Base-by-base conservation (phyloP, 805 yeast genomes). In the Metschnikowia corniflorae region DNA sequence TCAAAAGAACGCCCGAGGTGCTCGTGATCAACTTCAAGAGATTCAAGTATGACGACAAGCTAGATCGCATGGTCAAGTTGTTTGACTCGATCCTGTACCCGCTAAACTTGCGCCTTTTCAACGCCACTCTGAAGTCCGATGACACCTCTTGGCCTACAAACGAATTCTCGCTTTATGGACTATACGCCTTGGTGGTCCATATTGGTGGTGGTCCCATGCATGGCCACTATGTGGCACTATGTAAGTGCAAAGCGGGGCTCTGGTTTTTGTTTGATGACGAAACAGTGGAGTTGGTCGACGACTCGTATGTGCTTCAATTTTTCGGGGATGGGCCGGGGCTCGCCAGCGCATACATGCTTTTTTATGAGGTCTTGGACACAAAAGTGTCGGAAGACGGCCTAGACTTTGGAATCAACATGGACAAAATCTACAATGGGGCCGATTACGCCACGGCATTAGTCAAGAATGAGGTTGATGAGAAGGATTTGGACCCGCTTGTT, bases 201-300 rank as follows among this genome's bases (percentile, higher is more conserved):
- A 80, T 93, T 48, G 98, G 98, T 5, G 95, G 96, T 4, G 97
- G 97, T 0, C 97, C 97, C 1, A 88, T 87, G 65, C 96, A 89
- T 61, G 98, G 98, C 0, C 98, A 93, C 57, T 93, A 93, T 58
- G 91, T 93, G 7, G 75, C 95, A 0, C 65, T 93, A 5, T 82
- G 93, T 42, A 87, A 87, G 54, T 82, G 88, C 5, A 79, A 75
- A 36, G 70, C 74, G 16, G 75, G 77, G 26, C 89, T 96, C 0
- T 93, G 98, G 98, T 63, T 93, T 20, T 63, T 93, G 39, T 93
- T 86, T 62, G 98, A 93, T 57, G 98, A 93, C 58, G 97, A 93
- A 58, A 80, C 93, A 5, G 96, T 91, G 2, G 97, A 91, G 56
- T 65, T 82, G 12, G 88, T 93, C 7, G 87, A 82, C 47, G 95